These are phyloP conservation scores for Colletotrichum incanum DNA, from an alignment of 2,329 filamentous ascomycete genomes.

Conservation along the genomic window DNA sequence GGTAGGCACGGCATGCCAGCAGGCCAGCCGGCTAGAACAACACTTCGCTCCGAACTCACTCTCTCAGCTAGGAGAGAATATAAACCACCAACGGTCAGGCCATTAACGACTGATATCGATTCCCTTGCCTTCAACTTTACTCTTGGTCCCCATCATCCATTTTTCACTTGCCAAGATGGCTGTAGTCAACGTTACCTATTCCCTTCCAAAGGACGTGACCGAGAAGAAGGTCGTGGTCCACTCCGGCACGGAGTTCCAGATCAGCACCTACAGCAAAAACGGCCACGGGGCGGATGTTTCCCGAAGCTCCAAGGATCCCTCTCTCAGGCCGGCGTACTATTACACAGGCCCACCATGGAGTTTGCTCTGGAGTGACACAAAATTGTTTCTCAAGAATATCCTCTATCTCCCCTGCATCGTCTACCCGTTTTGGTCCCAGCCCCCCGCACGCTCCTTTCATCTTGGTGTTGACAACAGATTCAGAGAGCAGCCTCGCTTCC, in stretches of 20 bases:
- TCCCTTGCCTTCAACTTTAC: accelerated
- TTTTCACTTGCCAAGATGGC: background rate
- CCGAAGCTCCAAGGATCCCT: background rate
- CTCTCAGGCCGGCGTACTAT: conserved; percentile 4
- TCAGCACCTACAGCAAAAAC: background rate
- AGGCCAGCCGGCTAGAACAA: background rate
- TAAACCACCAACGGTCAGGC: background rate
- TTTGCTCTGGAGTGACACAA: conserved; percentile 13
- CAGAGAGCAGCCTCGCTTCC: conserved; percentile 15
- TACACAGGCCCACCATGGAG: conserved; percentile 30
- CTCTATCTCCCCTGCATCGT: conserved; percentile 23
- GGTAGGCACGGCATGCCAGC: background rate
- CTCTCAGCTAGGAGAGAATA: background rate
- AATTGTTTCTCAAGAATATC: conserved; percentile 9
- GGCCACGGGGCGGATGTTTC: background rate
- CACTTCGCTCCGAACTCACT: too few relatives aligned
- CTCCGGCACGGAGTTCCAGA: background rate
- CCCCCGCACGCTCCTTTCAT: conserved; percentile 25
- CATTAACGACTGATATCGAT: accelerated
- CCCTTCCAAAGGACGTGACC: conserved; percentile 3
- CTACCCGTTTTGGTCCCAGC: conserved; percentile 17
- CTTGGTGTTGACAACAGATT: conserved; percentile 14
- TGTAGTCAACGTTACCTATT: background rate
- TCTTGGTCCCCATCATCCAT: background rate
- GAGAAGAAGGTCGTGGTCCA: conserved; percentile 5